A percentile compares a stretch with the other conserved stretches of the same genome.
Evolutionary conservation across 345 rosid genomes (phyloP).

Genomic region (Gossypium longicalyx): DNA sequence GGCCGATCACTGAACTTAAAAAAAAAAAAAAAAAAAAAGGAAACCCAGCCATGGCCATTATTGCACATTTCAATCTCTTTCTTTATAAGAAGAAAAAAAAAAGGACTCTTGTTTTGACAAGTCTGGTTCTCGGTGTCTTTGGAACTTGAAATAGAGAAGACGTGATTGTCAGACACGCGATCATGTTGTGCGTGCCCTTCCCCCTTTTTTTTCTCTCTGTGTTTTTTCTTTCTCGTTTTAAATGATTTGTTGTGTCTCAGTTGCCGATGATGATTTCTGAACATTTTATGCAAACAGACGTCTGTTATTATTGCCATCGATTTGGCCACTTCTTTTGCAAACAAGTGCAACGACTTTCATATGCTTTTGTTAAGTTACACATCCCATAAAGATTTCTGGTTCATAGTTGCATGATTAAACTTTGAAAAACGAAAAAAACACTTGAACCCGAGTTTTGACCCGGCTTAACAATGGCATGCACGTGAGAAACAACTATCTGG

Average conservation of each 20-base stretch:
- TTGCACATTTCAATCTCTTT: background rate
- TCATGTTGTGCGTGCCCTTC: background rate
- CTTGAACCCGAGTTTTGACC: too few relatives aligned
- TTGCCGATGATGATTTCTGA: background rate
- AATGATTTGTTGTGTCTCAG: background rate
- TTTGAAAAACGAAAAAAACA: too few relatives aligned
- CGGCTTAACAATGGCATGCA: too few relatives aligned
- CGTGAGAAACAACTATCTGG: too few relatives aligned
- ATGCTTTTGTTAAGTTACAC: too few relatives aligned
- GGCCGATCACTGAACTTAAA: background rate
- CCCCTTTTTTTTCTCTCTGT: background rate
- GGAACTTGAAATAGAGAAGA: background rate
- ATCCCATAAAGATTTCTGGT: too few relatives aligned
- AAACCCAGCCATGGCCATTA: background rate
- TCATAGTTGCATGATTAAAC: too few relatives aligned
- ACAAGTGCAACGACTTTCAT: background rate
- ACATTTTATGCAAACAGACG: background rate
- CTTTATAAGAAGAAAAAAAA: background rate
- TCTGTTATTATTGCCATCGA: background rate
- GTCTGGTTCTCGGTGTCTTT: background rate
- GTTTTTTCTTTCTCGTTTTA: background rate
- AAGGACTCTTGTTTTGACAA: too few relatives aligned
- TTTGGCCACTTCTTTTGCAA: background rate
- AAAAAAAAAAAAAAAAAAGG: background rate
- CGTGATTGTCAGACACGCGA: constrained; percentile 23